These are phyloP conservation scores for Akanthomyces muscarius DNA, from an alignment of 2,329 filamentous ascomycete genomes.

Conservation along the genomic window DNA sequence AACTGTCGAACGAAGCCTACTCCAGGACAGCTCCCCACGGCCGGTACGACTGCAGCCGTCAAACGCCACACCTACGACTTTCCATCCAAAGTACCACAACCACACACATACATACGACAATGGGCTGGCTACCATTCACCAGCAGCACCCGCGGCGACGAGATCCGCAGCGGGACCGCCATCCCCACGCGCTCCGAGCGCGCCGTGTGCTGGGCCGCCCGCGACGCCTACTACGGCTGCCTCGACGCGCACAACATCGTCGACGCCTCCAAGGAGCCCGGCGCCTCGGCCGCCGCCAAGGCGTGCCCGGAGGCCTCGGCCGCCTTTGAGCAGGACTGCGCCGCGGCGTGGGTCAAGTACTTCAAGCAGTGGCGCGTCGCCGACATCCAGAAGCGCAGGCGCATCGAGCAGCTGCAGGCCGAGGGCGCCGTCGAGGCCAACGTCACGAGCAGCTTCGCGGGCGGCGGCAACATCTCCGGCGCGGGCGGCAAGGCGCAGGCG, in stretches of 20 bases:
- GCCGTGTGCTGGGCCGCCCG: constrained; percentile 84
- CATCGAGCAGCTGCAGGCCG: constrained; percentile 67
- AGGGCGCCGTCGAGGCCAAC: constrained; percentile 63
- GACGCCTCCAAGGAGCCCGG: constrained; percentile 53
- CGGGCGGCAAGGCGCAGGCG: constrained; percentile 27
- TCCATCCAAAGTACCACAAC: not conserved
- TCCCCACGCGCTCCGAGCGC: constrained; percentile 81
- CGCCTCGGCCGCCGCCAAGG: constrained; percentile 33
- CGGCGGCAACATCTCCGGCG: constrained; percentile 25
- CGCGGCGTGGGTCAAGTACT: constrained; percentile 93
- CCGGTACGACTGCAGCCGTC: not conserved
- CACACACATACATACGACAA: constrained; percentile 25
- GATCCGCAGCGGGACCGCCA: constrained; percentile 57
- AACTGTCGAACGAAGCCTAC: no score
- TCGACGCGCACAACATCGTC: constrained; percentile 76
- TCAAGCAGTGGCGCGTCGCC: constrained; percentile 93
- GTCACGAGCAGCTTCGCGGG: constrained; percentile 36
- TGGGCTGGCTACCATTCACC: constrained; percentile 48
- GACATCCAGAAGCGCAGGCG: constrained; percentile 82
- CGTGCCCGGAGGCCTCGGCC: constrained; percentile 38
- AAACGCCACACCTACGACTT: not conserved
- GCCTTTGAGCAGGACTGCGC: constrained; percentile 84
- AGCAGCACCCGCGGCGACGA: constrained; percentile 47
- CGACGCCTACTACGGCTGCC: constrained; percentile 82
- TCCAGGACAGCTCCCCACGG: no score